Evolutionary conservation across 371 early-diverging fungal genomes (phyloP).

Genomic region (Lichtheimia corymbifera): DNA sequence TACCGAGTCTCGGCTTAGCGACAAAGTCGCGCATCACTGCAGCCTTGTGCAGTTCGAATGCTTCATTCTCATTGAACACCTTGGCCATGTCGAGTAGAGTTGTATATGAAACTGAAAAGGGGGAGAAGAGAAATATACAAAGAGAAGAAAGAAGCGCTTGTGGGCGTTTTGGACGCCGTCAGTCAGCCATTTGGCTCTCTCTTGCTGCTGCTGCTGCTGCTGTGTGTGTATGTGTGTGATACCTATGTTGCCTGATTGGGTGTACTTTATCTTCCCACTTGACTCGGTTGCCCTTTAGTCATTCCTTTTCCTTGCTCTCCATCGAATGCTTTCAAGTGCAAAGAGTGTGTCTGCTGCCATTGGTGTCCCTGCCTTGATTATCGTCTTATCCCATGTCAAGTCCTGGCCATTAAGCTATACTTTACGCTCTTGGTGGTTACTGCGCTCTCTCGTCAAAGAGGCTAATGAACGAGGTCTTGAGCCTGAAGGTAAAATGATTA

Average conservation of each 20-base stretch:
- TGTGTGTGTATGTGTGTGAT: neutral
- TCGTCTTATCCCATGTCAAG: constrained; percentile 29
- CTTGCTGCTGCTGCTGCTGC: neutral
- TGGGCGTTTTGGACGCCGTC: neutral
- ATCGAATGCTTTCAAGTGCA: constrained; percentile 9
- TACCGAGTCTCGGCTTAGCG: constrained; percentile 91
- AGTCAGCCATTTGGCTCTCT: neutral
- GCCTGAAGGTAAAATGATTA: constrained; percentile 26
- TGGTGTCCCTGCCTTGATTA: constrained; percentile 17
- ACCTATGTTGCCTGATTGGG: neutral
- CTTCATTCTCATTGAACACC: constrained; percentile 56
- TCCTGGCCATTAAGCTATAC: constrained; percentile 42
- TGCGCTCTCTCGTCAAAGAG: constrained; percentile 28
- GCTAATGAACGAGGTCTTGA: constrained; percentile 26
- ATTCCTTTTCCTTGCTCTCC: constrained; percentile 8
- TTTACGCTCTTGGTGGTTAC: constrained; percentile 35
- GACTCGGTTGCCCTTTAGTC: neutral
- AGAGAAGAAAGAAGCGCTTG: constrained; percentile 2
- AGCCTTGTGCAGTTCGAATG: constrained; percentile 69
- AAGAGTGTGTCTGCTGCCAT: constrained; percentile 8
- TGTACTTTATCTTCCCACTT: neutral
- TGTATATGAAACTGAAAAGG: constrained; percentile 8
- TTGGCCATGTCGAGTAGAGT: constrained; percentile 26
- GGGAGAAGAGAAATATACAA: constrained; percentile 4
- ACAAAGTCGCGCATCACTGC: constrained; percentile 90